Evolutionary conservation across 2,329 filamentous ascomycete genomes (phyloP).

Genomic region (Colletotrichum godetiae): DNA sequence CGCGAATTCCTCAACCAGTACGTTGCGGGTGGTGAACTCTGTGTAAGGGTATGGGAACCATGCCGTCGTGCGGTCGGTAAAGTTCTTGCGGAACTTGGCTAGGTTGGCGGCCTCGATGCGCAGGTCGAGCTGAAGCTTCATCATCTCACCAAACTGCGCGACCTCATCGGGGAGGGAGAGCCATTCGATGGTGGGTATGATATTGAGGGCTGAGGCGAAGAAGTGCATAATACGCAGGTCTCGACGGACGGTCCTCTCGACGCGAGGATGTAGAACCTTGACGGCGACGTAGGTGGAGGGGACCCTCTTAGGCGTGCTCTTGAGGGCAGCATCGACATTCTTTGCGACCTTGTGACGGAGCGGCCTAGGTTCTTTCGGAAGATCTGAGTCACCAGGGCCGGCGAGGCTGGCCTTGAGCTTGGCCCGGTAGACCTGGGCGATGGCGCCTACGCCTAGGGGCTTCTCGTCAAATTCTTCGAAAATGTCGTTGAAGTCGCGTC

Average conservation of each 20-base stretch:
- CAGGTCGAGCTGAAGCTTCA: slow-evolving; percentile 95
- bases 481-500: slow-evolving; percentile 85
- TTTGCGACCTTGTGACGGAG: slow-evolving; percentile 78
- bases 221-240: slow-evolving; percentile 95
- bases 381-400: slow-evolving; percentile 68
- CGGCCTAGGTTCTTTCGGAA: slow-evolving; percentile 58
- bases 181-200: slow-evolving; percentile 96
- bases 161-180: slow-evolving; percentile 96
- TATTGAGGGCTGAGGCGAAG: slow-evolving; percentile 86
- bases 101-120: slow-evolving; percentile 95
- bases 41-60: slow-evolving; percentile 97
- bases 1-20: slow-evolving; percentile 95
- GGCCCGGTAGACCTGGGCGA: slow-evolving; percentile 97
- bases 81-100: slow-evolving; percentile 87
- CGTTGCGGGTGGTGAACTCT: slow-evolving; percentile 91
- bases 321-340: slow-evolving; percentile 87
- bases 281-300: slow-evolving; percentile 94
- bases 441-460: slow-evolving; percentile 92
- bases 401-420: slow-evolving; percentile 86
- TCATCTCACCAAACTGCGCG: slow-evolving; percentile 95
- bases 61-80: slow-evolving; percentile 89
- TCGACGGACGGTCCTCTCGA: slow-evolving; percentile 89
- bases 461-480: slow-evolving; percentile 95
- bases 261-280: slow-evolving; percentile 93
- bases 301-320: slow-evolving; percentile 85